Base-by-base conservation (phyloP, 2,329 filamentous ascomycete species). In the Scedosporium boydii region DNA sequence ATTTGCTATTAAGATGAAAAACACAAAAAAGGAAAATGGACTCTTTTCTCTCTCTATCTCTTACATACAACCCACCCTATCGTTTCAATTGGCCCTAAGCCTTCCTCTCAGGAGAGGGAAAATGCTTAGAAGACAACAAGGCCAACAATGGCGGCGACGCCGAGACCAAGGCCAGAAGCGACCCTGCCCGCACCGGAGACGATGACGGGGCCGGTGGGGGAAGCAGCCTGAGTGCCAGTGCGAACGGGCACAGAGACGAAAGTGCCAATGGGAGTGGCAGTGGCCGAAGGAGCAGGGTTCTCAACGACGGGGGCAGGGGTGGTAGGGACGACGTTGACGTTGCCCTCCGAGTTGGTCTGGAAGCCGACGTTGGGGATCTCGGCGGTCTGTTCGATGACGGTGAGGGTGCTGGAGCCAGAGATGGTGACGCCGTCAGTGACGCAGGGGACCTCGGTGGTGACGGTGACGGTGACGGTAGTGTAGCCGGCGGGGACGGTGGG, bases 281-380 rank as follows among this genome's bases (percentile, higher is more conserved):
- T 59, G 62, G 53, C 58, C 42, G 51, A 34, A 59, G 59, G 41
- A 27, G 59, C 44, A 41, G 58, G 56, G 27, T 61, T 57, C 6
- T 9, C 6, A n/a, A 58, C 59, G 14, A 61, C 60, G 23, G 62
- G 38, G 46, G 70, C 67, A 56, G 61, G 56, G 56, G 65, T 63
- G 57, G 55, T 63, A 14, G 65, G 63, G 27, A 66, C 59, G 34
- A 66, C 59, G 46, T 62, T 57, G 21, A 66, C 63, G 10, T 41
- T 57, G 48, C 64, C 65, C 18, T 70, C 67, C 23, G 62, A 38
- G 53, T 64, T 63, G 44, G 77, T 76, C 65, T 75, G 74, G 75
- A 85, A 79, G 69, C 71, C 77, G 65, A 85, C 77, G 73, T 81
- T 72, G 53, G 83, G 83, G 27, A 85, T 78, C 58, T 78, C 78